Evolutionary conservation across 495 filamentous ascomycete genomes (phyloP), one percentile per base, ranked within the genome.

Genomic region (Cenococcum geophilum): DNA sequence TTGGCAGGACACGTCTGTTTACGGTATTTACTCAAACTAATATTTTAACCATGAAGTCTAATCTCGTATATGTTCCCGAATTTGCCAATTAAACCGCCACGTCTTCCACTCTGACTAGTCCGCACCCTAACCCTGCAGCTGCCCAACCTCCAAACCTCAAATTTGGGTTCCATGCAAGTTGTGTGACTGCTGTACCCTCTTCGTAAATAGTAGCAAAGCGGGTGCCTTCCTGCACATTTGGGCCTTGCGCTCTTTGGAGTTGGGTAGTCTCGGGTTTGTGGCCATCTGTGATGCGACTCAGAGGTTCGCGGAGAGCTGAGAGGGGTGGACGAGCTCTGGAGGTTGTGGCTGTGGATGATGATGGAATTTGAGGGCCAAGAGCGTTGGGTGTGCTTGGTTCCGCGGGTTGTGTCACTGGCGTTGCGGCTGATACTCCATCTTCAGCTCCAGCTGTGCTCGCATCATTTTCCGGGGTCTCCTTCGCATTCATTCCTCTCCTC

Each of bases 31-130:
- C 2, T 32, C 6, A 32, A 6, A 2, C 27, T 32, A 32, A 6
- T 32, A 3, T 32, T 32, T 32, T 32, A 2, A 32, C 6, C 6
- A 32, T 32, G 27, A 32, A 32, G 27, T 6, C 27, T 32, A 6
- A 32, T 32, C 27, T 32, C 6, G 2, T 32, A 32, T 32, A 2
- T 3, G 27, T 32, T 32, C 2, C 27, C 43, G 11, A 35, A 36
- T 32, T 60, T 27, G 63, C 1, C 27, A 32, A 32, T 32, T 6
- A 32, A 32, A 65, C 45, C 6, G 45, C 59, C 50, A 89, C 58
- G 79, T 89, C 85, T 71, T 89, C 83, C n/a, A 88, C 79, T 62
- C 86, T 79, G 32, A 88, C 65, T 60, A 89, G 70, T 12, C 86
- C 86, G 71, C 78, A 81, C 5, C 78, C 84, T 74, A 81, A 74